phyloP scores from a whole-genome alignment of 495 filamentous ascomycete genomes.

The Aspergillus baeticus region DNA sequence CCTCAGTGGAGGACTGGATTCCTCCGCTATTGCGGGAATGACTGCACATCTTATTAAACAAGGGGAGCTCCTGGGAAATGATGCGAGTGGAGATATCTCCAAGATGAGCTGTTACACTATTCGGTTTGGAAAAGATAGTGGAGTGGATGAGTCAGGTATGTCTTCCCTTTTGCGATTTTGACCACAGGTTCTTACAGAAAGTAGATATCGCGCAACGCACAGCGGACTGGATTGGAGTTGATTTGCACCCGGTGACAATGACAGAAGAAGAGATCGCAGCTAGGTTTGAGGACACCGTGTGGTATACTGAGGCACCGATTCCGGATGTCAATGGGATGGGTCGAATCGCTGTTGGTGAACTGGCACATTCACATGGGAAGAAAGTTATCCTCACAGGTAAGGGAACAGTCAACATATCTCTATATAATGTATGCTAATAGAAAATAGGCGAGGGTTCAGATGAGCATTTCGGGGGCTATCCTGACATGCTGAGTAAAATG shows the following conservation, averaged over 20 bases:
- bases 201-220: constrained; percentile 48
- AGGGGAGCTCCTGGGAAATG: constrained; percentile 34
- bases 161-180: not conserved
- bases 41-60: constrained; percentile 45
- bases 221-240: constrained; percentile 48
- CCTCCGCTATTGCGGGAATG: constrained; percentile 52
- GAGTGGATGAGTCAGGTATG: constrained; percentile 47
- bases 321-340: constrained; percentile 48
- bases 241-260: constrained; percentile 42
- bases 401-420: not conserved
- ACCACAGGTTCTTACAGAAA: not conserved
- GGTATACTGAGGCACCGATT: constrained; percentile 45
- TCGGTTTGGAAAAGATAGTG: constrained; percentile 43
- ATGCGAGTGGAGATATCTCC: constrained; percentile 23
- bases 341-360: constrained; percentile 43
- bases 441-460: constrained; percentile 49
- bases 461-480: constrained; percentile 54
- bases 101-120: constrained; percentile 45
- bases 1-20: constrained; percentile 54
- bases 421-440: not conserved
- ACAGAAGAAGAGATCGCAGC: constrained; percentile 43
- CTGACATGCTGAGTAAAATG: constrained; percentile 37
- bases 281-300: constrained; percentile 48
- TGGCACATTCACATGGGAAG: constrained; percentile 39
- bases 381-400: constrained; percentile 48